Base-by-base conservation (phyloP, 352 stramenopile species). In the Phytopythium sindhum region DNA sequence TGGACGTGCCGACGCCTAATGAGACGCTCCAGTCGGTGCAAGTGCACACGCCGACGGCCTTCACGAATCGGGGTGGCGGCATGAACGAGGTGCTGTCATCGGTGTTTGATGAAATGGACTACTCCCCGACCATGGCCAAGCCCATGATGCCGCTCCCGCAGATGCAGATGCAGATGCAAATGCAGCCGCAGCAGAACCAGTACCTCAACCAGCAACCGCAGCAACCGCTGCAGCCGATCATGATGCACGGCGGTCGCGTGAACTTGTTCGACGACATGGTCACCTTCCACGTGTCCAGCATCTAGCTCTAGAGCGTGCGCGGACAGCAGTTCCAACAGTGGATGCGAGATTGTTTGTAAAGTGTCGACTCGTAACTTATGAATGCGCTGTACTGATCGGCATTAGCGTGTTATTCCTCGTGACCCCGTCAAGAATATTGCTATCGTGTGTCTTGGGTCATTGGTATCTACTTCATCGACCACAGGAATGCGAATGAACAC, bases 221-320 rank as follows among this genome's bases (percentile, higher is more conserved):
- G 47, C 39, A 33, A 15, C 4, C 45, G 58, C 14, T 26, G 4
- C 45, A 26, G n/a, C 47, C n/a, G 35, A 0, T 23, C 23, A n/a
- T 44, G 33, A 29, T 19, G 45, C 23, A 31, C 23, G 28, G 37
- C 23, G 42, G 17, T 26, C 60, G 60, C 48, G 24, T 59, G 11
- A 78, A 71, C 45, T 37, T 82, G 28, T 47, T 82, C 23, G 74
- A 82, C 54, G 72, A 80, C 28, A 78, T 82, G 64, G 70, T 82
- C 39, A 73, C 65, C 64, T 82, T 80, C 58, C 72, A 82, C 51
- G 69, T 80, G 55, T 61, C 60, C 59, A 66, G 75, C 33, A 75
- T 78, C 51, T 56, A 73, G 63, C 55, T 54, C 14, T 61, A 45
- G 37, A 9, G 1, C 5, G 23, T 7, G 26, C 47, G 26, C 26